These are phyloP conservation scores for Taiwanofungus camphoratus DNA, from an alignment of 1,284 basidiomycete species.

Conservation along the genomic window DNA sequence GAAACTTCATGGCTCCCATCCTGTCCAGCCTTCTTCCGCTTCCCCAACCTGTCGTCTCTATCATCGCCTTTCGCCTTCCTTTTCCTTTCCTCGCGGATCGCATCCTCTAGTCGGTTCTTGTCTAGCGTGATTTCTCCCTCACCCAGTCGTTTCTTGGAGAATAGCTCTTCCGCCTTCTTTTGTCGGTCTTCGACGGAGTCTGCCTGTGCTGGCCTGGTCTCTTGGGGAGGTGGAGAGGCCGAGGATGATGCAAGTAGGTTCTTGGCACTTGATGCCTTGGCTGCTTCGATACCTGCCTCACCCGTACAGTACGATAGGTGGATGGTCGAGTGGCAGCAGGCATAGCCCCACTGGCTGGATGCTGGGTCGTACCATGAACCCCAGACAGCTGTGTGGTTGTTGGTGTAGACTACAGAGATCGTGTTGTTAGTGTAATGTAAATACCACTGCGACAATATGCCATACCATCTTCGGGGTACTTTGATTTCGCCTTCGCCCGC, in stretches of 20 bases:
- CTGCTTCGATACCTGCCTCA: slow-evolving; percentile 79
- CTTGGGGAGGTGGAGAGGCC: slow-evolving; percentile 16
- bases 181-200: slow-evolving; percentile 30
- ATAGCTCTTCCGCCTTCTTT: slow-evolving; percentile 53
- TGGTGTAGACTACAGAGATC: slow-evolving; percentile 62
- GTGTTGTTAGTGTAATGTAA: slow-evolving; percentile 2
- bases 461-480: slow-evolving; percentile 93
- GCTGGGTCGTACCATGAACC: slow-evolving; percentile 88
- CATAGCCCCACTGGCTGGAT: slow-evolving; percentile 84
- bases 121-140: slow-evolving; percentile 74
- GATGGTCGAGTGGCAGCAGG: slow-evolving; percentile 87
- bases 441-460: slow-evolving; percentile 12
- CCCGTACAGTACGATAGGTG: slow-evolving; percentile 94
- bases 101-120: slow-evolving; percentile 59
- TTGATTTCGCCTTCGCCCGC: slow-evolving; percentile 77
- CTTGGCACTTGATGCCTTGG: slow-evolving; percentile 63
- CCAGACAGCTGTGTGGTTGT: slow-evolving; percentile 95
- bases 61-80: slow-evolving; percentile 60
- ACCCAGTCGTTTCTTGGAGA: slow-evolving; percentile 64
- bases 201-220: slow-evolving; percentile 21
- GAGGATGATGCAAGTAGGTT: slow-evolving; percentile 45
- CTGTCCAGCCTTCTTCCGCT: slow-evolving; percentile 43
- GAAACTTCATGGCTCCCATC: slow-evolving; percentile 68
- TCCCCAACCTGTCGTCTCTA: slow-evolving; percentile 46
- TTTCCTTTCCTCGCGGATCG: slow-evolving; percentile 78